Conservation (phyloP, 2,329 filamentous ascomycete genomes). For the Cadophora gregata region DNA sequence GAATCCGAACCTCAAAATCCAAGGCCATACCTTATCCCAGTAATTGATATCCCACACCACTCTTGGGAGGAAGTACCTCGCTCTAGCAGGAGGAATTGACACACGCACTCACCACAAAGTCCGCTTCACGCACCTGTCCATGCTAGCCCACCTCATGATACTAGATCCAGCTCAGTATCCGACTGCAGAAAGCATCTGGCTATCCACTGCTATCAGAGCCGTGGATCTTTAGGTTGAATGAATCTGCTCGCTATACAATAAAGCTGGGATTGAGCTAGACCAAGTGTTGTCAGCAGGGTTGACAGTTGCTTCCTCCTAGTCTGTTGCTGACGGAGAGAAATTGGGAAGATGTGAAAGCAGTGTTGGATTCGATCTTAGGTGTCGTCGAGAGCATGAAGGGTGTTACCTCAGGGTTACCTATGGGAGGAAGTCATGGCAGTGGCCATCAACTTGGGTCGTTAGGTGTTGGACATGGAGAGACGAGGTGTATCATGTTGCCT, state of each 20-base stretch:
- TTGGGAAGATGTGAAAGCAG: constrained; percentile 18
- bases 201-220: constrained; percentile 61
- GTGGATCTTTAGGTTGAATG: constrained; percentile 65
- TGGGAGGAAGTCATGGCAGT: constrained; percentile 24
- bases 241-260: constrained; percentile 49
- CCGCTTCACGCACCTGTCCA: constrained; percentile 43
- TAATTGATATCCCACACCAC: constrained; percentile 50
- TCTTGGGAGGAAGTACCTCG: constrained; percentile 50
- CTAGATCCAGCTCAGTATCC: constrained; percentile 59
- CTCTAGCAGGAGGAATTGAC: constrained; percentile 49
- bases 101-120: constrained; percentile 34
- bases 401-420: constrained; percentile 15
- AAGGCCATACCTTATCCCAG: constrained; percentile 40
- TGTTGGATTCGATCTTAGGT: constrained; percentile 21
- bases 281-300: constrained; percentile 31
- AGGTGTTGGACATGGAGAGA: constrained; percentile 64
- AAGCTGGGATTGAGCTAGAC: constrained; percentile 29
- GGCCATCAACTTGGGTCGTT: constrained; percentile 39
- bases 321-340: constrained; percentile 37
- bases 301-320: constrained; percentile 37
- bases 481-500: constrained; percentile 59
- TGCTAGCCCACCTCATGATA: constrained; percentile 58
- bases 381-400: constrained; percentile 23
- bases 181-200: constrained; percentile 60
- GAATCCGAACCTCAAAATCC: constrained; percentile 21